phyloP scores from a whole-genome alignment of 345 rosid genomes.

The Populus nigra region DNA sequence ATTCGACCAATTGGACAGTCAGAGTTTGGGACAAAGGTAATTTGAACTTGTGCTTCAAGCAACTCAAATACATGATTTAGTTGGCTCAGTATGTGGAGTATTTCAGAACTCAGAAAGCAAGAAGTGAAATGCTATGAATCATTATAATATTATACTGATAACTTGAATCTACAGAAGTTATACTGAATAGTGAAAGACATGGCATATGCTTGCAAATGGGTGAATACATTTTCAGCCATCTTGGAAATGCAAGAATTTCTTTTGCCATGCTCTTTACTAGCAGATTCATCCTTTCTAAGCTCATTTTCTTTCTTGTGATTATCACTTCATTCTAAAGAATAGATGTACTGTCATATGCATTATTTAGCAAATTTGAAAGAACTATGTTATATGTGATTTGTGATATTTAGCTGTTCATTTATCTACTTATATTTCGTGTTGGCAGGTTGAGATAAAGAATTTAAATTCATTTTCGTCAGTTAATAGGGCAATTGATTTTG shows the following conservation, averaged over 20 bases:
- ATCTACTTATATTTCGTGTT: conserved; percentile 8
- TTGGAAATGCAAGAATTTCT: neutral
- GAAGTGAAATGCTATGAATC: conserved; percentile 4
- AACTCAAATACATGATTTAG: neutral
- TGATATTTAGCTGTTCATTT: conserved; percentile 15
- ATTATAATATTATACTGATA: neutral
- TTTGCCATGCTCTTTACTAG: neutral
- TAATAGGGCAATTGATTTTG: conserved; percentile 85
- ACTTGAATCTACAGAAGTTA: neutral
- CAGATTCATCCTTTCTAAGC: neutral
- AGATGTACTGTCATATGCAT: neutral
- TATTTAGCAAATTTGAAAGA: neutral
- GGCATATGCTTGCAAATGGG: neutral
- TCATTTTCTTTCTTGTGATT: neutral
- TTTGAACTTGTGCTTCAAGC: neutral
- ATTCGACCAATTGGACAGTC: conserved; percentile 74
- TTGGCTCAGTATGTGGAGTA: neutral
- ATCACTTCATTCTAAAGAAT: neutral
- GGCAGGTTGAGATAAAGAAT: conserved; percentile 93
- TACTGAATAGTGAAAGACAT: neutral
- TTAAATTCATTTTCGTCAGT: conserved; percentile 85
- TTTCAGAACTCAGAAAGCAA: neutral
- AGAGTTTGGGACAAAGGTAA: conserved; percentile 90
- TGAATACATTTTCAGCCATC: neutral
- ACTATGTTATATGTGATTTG: neutral